Evolutionary conservation across 352 stramenopile species (phyloP), one percentile per base, ranked within the genome.

Genomic region (Salisapilia sapeloensis): DNA sequence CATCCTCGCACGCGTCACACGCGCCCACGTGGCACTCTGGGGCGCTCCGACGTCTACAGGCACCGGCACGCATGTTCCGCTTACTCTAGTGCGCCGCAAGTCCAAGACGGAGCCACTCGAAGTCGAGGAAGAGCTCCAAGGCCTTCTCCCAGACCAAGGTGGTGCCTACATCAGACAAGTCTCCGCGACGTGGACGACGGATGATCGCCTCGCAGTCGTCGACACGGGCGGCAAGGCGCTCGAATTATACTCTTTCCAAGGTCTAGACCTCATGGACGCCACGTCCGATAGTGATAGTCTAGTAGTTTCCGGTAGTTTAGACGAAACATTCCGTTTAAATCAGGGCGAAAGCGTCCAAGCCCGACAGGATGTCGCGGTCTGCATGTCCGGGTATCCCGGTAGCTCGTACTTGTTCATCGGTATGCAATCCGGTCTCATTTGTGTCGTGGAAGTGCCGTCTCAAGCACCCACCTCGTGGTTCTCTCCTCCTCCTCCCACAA

Each of bases 181-280:
- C 2, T 79, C 49, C 38, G 54, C 63, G 12, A 39, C 55, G 17
- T 86, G 70, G 70, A 32, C 74, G 24, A 40, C 41, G 1, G 50
- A 60, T 19, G 44, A 80, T 28, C 48, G 51, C n/a, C 53, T 86
- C 28, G 70, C 64, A 6, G 59, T 86, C 12, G 59, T 81, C 5
- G 59, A 81, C 35, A 57, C 60, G 32, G 59, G 60, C 33, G 46
- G 61, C 16, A 51, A 65, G 41, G 44, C 33, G 18, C 53, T 81
- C 38, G 70, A 86, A 44, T 74, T 86, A 27, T 86, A 83, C 37
- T 46, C 48, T 4, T 81, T 83, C 21, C 53, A 77, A 10, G 66
- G 61, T 4, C 53, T 82, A 0, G 28, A 34, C 2, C 24, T 38
- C n/a, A 29, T 60, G 15, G 35, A 64, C 10, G 12, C 27, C 16